These are phyloP conservation scores for Sporobolomyces roseus DNA, from an alignment of 768 basidiomycete species.

Conservation along the genomic window DNA sequence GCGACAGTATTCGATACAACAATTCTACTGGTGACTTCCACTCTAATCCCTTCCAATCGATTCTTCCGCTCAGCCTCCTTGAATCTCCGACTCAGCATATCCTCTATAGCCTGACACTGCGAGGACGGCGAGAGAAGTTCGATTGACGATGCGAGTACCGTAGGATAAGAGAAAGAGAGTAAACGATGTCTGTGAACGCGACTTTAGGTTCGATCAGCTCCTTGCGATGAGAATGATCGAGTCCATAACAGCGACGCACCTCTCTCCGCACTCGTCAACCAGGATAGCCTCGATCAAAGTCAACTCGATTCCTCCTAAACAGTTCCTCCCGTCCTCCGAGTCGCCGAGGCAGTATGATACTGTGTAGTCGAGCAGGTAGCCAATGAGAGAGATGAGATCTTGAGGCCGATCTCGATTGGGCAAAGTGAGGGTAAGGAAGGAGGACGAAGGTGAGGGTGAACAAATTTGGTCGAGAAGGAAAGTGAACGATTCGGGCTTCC, in stretches of 20 bases:
- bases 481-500: neutral
- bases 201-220: neutral
- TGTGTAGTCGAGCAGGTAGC: constrained; percentile 25
- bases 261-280: neutral
- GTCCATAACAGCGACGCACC: neutral
- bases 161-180: constrained; percentile 20
- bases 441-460: neutral
- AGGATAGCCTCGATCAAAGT: constrained; percentile 8
- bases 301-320: constrained; percentile 22
- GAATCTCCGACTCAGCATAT: too few relatives aligned
- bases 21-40: neutral
- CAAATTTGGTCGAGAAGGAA: neutral
- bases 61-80: too few relatives aligned
- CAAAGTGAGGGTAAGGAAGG: constrained; percentile 2
- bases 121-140: too few relatives aligned
- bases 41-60: too few relatives aligned
- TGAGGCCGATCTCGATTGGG: neutral
- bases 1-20: constrained; percentile 14
- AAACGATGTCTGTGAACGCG: neutral
- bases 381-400: constrained; percentile 12
- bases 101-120: too few relatives aligned
- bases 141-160: neutral
- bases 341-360: constrained; percentile 6
- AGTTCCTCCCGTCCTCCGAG: constrained; percentile 6
- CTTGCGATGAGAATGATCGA: neutral